Percentiles rank a stretch among this genome's conserved stretches.
Conservation (phyloP, 352 stramenopile genomes). For the Globisporangium acanthophoron region DNA sequence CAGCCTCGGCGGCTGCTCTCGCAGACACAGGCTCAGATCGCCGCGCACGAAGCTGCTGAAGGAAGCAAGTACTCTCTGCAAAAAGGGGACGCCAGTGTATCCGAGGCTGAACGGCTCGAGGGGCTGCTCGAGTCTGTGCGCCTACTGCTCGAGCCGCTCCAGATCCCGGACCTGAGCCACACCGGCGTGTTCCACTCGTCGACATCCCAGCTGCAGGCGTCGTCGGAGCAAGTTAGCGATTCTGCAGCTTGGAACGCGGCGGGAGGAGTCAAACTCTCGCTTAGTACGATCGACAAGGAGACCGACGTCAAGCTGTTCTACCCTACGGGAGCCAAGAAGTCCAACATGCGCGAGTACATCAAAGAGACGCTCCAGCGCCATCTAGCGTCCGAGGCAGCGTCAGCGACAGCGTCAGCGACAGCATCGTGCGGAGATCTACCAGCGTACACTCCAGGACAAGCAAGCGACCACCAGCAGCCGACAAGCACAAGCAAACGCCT, state of each 20-base stretch:
- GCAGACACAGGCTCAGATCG: slow-evolving; percentile 26
- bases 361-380: slow-evolving; percentile 52
- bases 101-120: slow-evolving; percentile 20
- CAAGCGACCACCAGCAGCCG: background rate
- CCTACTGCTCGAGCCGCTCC: slow-evolving; percentile 55
- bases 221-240: background rate
- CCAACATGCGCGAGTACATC: slow-evolving; percentile 68
- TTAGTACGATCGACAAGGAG: slow-evolving; percentile 28
- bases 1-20: slow-evolving; percentile 52
- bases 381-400: slow-evolving; percentile 5
- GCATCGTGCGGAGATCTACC: slow-evolving; percentile 5
- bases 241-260: background rate
- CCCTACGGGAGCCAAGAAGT: slow-evolving; percentile 59
- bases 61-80: slow-evolving; percentile 1
- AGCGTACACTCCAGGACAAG: too few relatives aligned
- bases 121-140: slow-evolving; percentile 32
- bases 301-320: slow-evolving; percentile 62
- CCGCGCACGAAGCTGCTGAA: slow-evolving; percentile 8
- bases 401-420: background rate
- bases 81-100: background rate
- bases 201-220: slow-evolving; percentile 11
- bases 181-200: slow-evolving; percentile 33
- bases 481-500: slow-evolving; percentile 1
- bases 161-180: slow-evolving; percentile 53
- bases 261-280: slow-evolving; percentile 14